Base-by-base conservation (phyloP, 129 eudicot species). In the Pulicaria dysenterica region DNA sequence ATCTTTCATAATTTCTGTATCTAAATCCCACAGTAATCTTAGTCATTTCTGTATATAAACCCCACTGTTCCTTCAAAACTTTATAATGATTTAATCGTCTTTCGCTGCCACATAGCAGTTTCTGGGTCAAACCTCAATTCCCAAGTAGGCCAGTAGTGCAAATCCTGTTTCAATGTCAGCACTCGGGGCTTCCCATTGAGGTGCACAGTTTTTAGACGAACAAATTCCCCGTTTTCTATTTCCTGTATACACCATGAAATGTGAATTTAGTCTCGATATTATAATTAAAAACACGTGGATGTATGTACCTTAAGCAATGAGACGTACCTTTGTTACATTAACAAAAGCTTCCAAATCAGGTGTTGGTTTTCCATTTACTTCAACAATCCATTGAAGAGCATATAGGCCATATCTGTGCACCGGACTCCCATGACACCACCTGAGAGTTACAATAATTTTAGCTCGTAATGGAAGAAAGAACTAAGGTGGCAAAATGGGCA, bases 361-460 rank as follows among this genome's bases (percentile, higher is more conserved):
- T 45, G 98, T 93, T 40, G 90, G 95, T 66, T 89, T 87, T 44
- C 98, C 96, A 7, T 93, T 93, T 34, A 93, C 85, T 87, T 93
- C 98, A 45, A 93, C 96, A 64, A 93, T 93, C 98, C 98, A 93
- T 65, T 92, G 96, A 58, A 89, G 95, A 75, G 98, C 92, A 78
- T 83, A 85, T 40, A 93, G 75, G 34, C 96, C 96, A 81, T 93
- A 89, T 73, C 96, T 84, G 62, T 89, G 89, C 46, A 71, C 96
- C 24, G 98, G 96, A 82, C 98, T 93, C 73, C 98, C 98, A 76
- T 87, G 95, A 75, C 88, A 93, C 96, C 98, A 84, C 85, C 98
- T 92, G 84, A 75, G 77, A 67, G 67, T 36, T 73, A 19, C 57
- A 46, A 8, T 7, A 57, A 3, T 40, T 54, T 24, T 24, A 24